Conservation (phyloP, 495 filamentous ascomycete genomes). For the Aspergillus egyptiacus region DNA sequence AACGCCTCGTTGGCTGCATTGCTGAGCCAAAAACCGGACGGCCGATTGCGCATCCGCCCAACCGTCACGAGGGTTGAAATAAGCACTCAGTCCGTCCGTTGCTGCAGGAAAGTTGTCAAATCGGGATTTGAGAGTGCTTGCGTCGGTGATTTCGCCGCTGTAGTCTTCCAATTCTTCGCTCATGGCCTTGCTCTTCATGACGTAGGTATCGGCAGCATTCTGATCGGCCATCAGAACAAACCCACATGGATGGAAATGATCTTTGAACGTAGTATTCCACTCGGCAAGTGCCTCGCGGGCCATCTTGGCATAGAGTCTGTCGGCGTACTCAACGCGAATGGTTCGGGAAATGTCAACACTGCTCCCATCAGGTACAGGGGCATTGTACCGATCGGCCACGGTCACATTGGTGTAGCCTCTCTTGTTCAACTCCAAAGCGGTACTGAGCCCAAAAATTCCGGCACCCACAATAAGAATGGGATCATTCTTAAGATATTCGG, state of each 20-base stretch:
- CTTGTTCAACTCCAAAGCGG: conserved; percentile 50
- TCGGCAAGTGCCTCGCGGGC: conserved; percentile 55
- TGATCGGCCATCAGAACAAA: conserved; percentile 13
- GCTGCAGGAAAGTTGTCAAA: conserved; percentile 34
- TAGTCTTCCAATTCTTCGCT: conserved; percentile 37
- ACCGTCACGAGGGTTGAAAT: conserved; percentile 60
- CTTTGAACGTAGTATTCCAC: conserved; percentile 48
- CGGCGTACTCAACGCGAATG: conserved; percentile 67
- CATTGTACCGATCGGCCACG: conserved; percentile 54
- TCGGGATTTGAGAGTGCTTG: conserved; percentile 35
- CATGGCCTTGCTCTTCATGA: conserved; percentile 29
- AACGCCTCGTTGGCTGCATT: conserved; percentile 27
- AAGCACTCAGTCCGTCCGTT: conserved; percentile 58
- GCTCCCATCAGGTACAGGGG: conserved; percentile 54
- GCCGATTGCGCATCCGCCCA: conserved; percentile 71
- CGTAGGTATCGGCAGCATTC: conserved; percentile 5
- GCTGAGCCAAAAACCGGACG: conserved; percentile 50
- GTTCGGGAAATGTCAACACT: conserved; percentile 65
- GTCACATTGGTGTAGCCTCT: conserved; percentile 53
- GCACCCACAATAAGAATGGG: conserved; percentile 63
- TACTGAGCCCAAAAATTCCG: conserved; percentile 64
- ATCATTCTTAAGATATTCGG: too few species aligned
- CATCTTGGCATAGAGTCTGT: conserved; percentile 59
- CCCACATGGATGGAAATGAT: conserved; percentile 33
- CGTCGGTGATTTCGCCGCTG: conserved; percentile 26